Base-by-base conservation (phyloP, 306 rosid genomes). In the Dryas octopetala region DNA sequence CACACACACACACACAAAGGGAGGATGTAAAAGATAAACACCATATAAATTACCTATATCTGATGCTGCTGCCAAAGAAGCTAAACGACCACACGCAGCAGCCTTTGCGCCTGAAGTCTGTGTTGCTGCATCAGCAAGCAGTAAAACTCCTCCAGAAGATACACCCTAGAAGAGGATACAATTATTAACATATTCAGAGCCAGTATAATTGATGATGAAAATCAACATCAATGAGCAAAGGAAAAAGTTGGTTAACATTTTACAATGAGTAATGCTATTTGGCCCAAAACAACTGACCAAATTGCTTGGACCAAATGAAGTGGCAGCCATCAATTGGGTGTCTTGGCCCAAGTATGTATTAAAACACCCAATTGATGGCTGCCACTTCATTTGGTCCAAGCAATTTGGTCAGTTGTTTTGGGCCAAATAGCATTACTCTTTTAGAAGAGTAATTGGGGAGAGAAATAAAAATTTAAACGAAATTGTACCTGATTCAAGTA, bases 91-190 rank as follows among this genome's bases (percentile, higher is more conserved):
- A 75, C 99, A 95, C 28, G 97, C 88, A n/a, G 97, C 88, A 70
- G 99, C 97, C 85, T 95, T 95, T 65, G 97, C 93, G 26, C 99
- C 99, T 7, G 96, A 89, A 88, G 88, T 85, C 73, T 82, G 76
- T 59, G 86, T 78, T 65, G 78, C 89, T 40, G 97, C 97, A 89
- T 88, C 88, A 75, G 92, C 87, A 80, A 90, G 97, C 76, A 79
- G 76, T 78, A 95, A 71, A 81, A 95, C 84, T 81, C 86, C 87
- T 52, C 91, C 86, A 54, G 87, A 72, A 43, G 88, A 86, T 73
- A 73, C 83, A 77, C 81, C 92, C 97, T 95, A 62, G 78, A 84
- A 47, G 71, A 79, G 74, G 59, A 73, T 65, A 74, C 70, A 74
- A 68, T 75, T 62, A 46, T 78, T 58, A 60, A 46, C 15, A 47